These are phyloP conservation scores for Acer campestre DNA, from an alignment of 345 rosid genomes.

Conservation along the genomic window DNA sequence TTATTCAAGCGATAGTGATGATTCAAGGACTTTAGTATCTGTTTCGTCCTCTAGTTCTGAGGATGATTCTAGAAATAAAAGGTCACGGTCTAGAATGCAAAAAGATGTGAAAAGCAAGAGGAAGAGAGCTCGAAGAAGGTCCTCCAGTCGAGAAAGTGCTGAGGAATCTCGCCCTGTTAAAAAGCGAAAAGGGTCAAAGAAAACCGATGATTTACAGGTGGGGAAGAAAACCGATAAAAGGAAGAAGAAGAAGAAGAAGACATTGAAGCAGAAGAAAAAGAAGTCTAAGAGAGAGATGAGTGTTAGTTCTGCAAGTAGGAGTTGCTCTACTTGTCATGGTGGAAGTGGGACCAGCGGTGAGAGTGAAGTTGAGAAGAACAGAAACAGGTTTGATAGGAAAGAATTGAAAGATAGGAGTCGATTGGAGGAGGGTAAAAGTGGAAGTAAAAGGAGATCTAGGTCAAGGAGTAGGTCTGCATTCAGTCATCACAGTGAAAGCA, in stretches of 20 bases:
- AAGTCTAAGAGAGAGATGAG: conserved; percentile 44
- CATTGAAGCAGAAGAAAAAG: conserved; percentile 31
- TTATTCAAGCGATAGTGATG: conserved; percentile 42
- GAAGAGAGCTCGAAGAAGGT: conserved; percentile 51
- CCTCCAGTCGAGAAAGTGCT: conserved; percentile 50
- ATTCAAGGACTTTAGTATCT: conserved; percentile 42
- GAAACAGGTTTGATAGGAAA: conserved; percentile 38
- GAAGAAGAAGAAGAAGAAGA: conserved; percentile 54
- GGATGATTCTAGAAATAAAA: conserved; percentile 45
- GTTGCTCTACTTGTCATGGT: conserved; percentile 45
- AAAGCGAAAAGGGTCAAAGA: conserved; percentile 49
- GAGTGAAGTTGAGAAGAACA: conserved; percentile 44
- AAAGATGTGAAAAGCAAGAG: conserved; percentile 46
- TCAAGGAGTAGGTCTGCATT: conserved; percentile 41
- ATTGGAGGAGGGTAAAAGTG: conserved; percentile 26
- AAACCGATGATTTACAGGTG: conserved; percentile 26
- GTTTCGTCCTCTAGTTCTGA: conserved; percentile 55
- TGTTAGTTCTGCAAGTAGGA: conserved; percentile 45
- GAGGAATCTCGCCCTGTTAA: conserved; percentile 34
- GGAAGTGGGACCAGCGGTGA: conserved; percentile 32
- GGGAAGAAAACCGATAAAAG: conserved; percentile 36
- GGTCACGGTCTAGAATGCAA: conserved; percentile 44
- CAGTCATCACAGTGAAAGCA: conserved; percentile 27
- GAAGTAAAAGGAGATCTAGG: conserved; percentile 31
- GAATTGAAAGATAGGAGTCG: conserved; percentile 21